Percentiles rank a stretch among this genome's conserved stretches.
Evolutionary conservation across 164 flowering plant species (phyloP).

Genomic region (Chimonanthus salicifolius): DNA sequence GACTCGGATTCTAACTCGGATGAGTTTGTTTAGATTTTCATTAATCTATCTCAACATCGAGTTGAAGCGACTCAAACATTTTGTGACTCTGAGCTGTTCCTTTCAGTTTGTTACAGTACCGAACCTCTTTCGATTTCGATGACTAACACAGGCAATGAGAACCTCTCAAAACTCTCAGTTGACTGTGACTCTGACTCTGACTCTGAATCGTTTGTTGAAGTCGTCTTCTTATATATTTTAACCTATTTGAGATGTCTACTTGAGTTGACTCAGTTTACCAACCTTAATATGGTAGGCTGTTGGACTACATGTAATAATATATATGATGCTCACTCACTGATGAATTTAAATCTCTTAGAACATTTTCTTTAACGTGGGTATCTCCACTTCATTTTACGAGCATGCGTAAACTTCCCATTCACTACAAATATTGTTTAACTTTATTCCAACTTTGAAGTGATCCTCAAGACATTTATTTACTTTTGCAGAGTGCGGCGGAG

Average conservation of each 20-base stretch:
- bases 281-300: too few species aligned
- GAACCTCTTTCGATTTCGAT: background rate
- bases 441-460: too few species aligned
- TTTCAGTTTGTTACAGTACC: conserved; percentile 1
- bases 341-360: too few species aligned
- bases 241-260: background rate
- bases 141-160: background rate
- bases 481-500: conserved; percentile 72
- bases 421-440: too few species aligned
- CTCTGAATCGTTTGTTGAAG: background rate
- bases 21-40: background rate
- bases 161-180: background rate
- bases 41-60: background rate
- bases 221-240: too few species aligned
- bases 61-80: background rate
- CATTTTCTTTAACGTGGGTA: too few species aligned
- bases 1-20: background rate
- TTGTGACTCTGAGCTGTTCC: conserved; percentile 1
- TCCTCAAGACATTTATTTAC: background rate
- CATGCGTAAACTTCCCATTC: too few species aligned
- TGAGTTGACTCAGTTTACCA: background rate
- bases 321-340: too few species aligned
- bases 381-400: too few species aligned
- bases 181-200: background rate
- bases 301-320: too few species aligned